These are phyloP conservation scores for Dothideomycetes sp. DNA, from an alignment of 2,329 filamentous ascomycete species.

Conservation along the genomic window DNA sequence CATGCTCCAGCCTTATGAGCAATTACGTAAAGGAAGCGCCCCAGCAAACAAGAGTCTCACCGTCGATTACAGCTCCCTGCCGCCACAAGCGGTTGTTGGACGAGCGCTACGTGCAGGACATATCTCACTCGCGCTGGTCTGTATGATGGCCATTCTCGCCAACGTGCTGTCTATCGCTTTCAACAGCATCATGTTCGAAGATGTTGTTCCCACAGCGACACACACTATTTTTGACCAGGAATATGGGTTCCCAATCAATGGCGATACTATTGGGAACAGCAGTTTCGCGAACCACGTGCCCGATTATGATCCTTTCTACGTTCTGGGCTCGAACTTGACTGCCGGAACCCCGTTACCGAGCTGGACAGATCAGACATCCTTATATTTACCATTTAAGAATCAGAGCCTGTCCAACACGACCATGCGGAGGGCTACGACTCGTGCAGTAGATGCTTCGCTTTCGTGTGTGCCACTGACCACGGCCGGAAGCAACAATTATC, in stretches of 20 bases:
- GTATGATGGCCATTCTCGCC: constrained; percentile 35
- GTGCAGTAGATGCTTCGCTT: constrained; percentile 23
- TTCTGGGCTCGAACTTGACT: constrained; percentile 35
- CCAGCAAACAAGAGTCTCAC: constrained; percentile 22
- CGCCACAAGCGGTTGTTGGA: constrained; percentile 41
- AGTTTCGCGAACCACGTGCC: background rate
- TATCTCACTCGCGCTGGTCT: constrained; percentile 36
- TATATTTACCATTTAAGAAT: constrained; percentile 37
- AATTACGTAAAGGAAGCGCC: constrained; percentile 33
- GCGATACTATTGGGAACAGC: constrained; percentile 12
- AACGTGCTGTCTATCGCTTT: constrained; percentile 46
- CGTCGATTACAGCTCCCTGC: constrained; percentile 43
- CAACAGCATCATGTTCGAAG: constrained; percentile 39
- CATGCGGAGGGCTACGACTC: constrained; percentile 19
- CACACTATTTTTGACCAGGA: constrained; percentile 8
- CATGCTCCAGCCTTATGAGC: constrained; percentile 43
- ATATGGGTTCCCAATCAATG: constrained; percentile 19
- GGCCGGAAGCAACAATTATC: constrained; percentile 14
- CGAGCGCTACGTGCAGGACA: constrained; percentile 36
- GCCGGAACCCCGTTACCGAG: constrained; percentile 33
- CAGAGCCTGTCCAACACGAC: constrained; percentile 4
- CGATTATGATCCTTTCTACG: constrained; percentile 29
- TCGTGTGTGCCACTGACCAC: constrained; percentile 21
- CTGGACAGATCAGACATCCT: constrained; percentile 36
- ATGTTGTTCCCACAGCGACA: constrained; percentile 7